Percentiles rank a stretch among this genome's conserved stretches.
phyloP scores from a whole-genome alignment of 2,329 filamentous ascomycete genomes.

The Sporothrix luriei region DNA sequence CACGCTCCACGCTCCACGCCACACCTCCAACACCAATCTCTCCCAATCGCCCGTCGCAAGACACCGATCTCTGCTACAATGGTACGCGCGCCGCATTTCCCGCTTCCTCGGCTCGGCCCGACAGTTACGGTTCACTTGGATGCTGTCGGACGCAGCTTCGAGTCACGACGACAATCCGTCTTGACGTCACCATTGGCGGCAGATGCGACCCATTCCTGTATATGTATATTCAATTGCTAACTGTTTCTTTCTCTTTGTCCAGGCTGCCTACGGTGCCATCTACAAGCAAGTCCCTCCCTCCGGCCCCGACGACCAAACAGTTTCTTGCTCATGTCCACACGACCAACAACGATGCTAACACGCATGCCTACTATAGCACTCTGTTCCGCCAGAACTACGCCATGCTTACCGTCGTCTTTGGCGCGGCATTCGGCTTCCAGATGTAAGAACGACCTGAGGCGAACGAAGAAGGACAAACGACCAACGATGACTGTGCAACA shows the following conservation, averaged over 20 bases:
- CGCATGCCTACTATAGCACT: slow-evolving; percentile 57
- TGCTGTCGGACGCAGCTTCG: background rate
- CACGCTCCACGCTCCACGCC: slow-evolving; percentile 17
- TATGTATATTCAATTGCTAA: slow-evolving; percentile 39
- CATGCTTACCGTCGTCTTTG: slow-evolving; percentile 87
- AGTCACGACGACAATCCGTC: slow-evolving; percentile 15
- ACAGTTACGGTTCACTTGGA: slow-evolving; percentile 19
- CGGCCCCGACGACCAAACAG: slow-evolving; percentile 12
- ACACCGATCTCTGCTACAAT: slow-evolving; percentile 32
- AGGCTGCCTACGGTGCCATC: slow-evolving; percentile 52
- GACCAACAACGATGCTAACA: slow-evolving; percentile 28
- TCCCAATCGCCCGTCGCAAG: slow-evolving; percentile 20
- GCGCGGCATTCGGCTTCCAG: slow-evolving; percentile 85
- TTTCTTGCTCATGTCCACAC: background rate
- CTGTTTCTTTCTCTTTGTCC: slow-evolving; percentile 39
- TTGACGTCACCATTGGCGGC: slow-evolving; percentile 28
- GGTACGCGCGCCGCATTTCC: slow-evolving; percentile 30
- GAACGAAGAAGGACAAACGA: too few relatives aligned
- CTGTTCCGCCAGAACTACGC: slow-evolving; percentile 84
- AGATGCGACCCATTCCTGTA: slow-evolving; percentile 8
- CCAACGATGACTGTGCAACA: background rate
- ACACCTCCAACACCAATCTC: background rate
- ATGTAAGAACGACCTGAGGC: slow-evolving; percentile 64
- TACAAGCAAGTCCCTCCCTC: slow-evolving; percentile 58
- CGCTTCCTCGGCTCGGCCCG: slow-evolving; percentile 30